Evolutionary conservation across 2,329 filamentous ascomycete species (phyloP), one percentile per base, ranked within the genome.

Genomic region (Penicillium sp.): DNA sequence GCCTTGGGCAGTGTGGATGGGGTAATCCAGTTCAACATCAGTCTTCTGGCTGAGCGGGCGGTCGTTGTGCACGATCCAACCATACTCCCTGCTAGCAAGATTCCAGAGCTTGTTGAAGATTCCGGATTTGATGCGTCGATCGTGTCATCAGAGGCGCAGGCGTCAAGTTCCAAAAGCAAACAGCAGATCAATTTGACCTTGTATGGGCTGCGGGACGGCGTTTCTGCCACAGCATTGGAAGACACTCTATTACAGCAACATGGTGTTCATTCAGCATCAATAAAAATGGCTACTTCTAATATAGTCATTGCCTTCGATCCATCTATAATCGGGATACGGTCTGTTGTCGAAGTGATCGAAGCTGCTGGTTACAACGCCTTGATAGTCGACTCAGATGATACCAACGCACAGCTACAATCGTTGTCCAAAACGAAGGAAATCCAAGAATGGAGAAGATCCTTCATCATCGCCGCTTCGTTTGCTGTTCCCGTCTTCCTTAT

Each of bases 351-450:
- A 66, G 77, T 84, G 0, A 84, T 97, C 41, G 93, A 99, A 74
- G 80, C 81, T n/a, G 80, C 84, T 19, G 92, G 93, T 2, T 90
- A 89, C 72, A 96, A 97, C 70, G 94, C 93, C 1, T 79, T 99
- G 2, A 84, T 97, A 11, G 88, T 92, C 0, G 93, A 97, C 62
- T 88, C 87, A 50, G 91, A 97, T 66, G 94, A 99, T 75, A 97
- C 96, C 72, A 96, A 96, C 68, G 93, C 94, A 1, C 94, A 99
- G 71, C 83, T 99, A 2, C 91, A 97, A 73, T 97, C 94, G 1
- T 82, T 99, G 2, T 89, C 94, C 9, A 99, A 99, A 77, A 97
- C 94, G 0, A 90, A 90, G 64, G 94, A 99, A 73, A 96, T 99
- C 59, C 89, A 88, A 61, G 91, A 96, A 73, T 99, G 94, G 94